Conservation (phyloP, 1,139 yeast genomes). For the Waltiozyma sp. region DNA sequence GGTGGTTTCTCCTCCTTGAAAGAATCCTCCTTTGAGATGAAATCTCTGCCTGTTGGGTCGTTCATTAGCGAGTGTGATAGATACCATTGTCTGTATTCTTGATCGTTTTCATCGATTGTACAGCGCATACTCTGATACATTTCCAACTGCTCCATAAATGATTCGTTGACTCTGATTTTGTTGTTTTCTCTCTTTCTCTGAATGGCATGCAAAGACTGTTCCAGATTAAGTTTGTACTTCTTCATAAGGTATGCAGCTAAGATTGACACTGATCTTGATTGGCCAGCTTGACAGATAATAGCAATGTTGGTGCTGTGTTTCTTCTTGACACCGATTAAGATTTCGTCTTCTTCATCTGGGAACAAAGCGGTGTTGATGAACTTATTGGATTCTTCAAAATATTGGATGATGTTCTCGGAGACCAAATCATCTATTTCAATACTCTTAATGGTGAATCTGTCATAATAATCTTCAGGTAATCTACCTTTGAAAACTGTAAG, state of each 20-base stretch:
- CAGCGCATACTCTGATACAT: constrained; percentile 44
- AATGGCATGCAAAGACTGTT: constrained; percentile 64
- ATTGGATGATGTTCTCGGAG: constrained; percentile 49
- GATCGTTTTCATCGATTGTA: constrained; percentile 25
- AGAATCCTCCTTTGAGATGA: constrained; percentile 12
- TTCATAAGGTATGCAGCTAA: constrained; percentile 74
- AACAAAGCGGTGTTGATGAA: constrained; percentile 61
- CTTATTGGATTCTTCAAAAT: constrained; percentile 46
- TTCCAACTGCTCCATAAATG: constrained; percentile 63
- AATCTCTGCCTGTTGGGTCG: constrained; percentile 25
- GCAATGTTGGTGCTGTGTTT: constrained; percentile 39
- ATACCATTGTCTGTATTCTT: constrained; percentile 43
- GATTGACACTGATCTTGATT: constrained; percentile 68
- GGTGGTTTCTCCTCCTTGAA: constrained; percentile 15
- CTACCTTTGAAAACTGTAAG: constrained; percentile 58
- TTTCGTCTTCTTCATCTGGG: constrained; percentile 23
- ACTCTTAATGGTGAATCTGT: constrained; percentile 44
- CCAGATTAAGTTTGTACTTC: constrained; percentile 44
- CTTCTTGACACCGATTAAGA: constrained; percentile 22
- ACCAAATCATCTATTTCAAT: constrained; percentile 61
- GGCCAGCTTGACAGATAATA: constrained; percentile 80
- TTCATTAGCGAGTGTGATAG: constrained; percentile 26
- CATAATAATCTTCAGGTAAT: constrained; percentile 39
- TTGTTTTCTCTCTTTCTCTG: constrained; percentile 37
- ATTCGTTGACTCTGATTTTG: constrained; percentile 60